These are phyloP conservation scores for Metschnikowia koreensis DNA, from an alignment of 805 yeast genomes.

Conservation along the genomic window DNA sequence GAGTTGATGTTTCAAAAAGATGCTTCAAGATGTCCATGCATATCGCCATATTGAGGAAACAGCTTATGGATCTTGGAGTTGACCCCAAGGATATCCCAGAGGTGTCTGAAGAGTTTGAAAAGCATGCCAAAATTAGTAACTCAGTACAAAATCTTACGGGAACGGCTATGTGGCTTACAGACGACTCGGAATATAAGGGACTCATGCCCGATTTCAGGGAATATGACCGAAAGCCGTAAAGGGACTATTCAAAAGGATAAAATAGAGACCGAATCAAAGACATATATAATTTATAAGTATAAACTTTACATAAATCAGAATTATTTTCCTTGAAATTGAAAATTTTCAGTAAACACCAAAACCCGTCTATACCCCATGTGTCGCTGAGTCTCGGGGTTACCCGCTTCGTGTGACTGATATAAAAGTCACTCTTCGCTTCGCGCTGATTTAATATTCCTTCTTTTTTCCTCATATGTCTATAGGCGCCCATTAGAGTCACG, in stretches of 20 bases:
- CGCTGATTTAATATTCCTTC: neutral
- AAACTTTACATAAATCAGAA: neutral
- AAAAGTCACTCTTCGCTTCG: conserved; percentile 5
- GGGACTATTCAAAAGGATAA: neutral
- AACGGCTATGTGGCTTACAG: conserved; percentile 58
- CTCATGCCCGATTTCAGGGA: conserved; percentile 61
- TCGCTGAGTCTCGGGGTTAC: conserved; percentile 16
- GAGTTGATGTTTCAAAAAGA: conserved; percentile 47
- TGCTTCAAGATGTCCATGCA: conserved; percentile 63
- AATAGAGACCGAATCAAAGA: neutral
- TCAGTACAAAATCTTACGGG: conserved; percentile 56
- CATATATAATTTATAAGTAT: neutral
- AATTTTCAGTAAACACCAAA: too few relatives aligned
- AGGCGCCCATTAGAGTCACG: conserved; percentile 89
- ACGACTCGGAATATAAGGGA: conserved; percentile 46
- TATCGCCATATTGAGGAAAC: conserved; percentile 62
- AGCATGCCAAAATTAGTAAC: conserved; percentile 55
- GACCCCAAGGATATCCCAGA: conserved; percentile 57
- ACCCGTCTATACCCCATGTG: neutral
- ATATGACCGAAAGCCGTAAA: conserved; percentile 44
- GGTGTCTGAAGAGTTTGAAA: conserved; percentile 55
- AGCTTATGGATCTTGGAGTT: conserved; percentile 52
- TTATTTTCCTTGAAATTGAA: too few relatives aligned
- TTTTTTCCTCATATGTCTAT: conserved; percentile 42
- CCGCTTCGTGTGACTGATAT: conserved; percentile 18